A percentile compares a stretch with the other conserved stretches of the same genome.
phyloP scores from a whole-genome alignment of 257 asterid species.

The Solanum phureja region DNA sequence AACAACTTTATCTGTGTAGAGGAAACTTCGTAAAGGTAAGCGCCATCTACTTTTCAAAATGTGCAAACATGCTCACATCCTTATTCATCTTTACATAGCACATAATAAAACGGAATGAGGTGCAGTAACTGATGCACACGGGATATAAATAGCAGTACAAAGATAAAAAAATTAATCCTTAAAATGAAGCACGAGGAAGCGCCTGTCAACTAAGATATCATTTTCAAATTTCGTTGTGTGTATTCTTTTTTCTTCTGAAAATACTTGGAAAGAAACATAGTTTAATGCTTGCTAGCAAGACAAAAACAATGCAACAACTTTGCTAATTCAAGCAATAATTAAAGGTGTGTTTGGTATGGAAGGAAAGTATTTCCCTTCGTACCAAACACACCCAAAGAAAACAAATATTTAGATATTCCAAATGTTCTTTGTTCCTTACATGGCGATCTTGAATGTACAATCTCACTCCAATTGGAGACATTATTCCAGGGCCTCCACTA shows the following conservation, averaged over 20 bases:
- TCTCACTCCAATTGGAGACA: constrained; percentile 29
- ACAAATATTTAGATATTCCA: background rate
- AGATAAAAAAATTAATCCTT: background rate
- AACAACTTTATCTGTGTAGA: background rate
- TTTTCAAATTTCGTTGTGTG: background rate
- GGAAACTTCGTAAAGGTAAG: background rate
- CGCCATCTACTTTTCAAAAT: background rate
- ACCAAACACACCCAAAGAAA: background rate
- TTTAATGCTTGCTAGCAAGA: background rate
- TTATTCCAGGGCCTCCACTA: constrained; percentile 23
- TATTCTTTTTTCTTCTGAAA: background rate
- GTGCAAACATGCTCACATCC: background rate
- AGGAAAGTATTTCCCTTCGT: background rate
- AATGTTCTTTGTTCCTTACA: constrained; percentile 19
- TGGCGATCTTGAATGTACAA: constrained; percentile 46
- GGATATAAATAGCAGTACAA: background rate
- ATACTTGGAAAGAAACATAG: background rate
- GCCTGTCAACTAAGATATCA: background rate
- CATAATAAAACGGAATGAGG: background rate
- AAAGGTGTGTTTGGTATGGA: background rate
- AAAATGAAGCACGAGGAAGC: background rate
- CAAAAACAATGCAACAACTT: background rate
- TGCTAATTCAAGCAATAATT: background rate
- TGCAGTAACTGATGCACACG: background rate
- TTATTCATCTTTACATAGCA: background rate